Evolutionary conservation across 164 flowering plant species (phyloP), one percentile per base, ranked within the genome.

Genomic region (Kingdonia uniflora): DNA sequence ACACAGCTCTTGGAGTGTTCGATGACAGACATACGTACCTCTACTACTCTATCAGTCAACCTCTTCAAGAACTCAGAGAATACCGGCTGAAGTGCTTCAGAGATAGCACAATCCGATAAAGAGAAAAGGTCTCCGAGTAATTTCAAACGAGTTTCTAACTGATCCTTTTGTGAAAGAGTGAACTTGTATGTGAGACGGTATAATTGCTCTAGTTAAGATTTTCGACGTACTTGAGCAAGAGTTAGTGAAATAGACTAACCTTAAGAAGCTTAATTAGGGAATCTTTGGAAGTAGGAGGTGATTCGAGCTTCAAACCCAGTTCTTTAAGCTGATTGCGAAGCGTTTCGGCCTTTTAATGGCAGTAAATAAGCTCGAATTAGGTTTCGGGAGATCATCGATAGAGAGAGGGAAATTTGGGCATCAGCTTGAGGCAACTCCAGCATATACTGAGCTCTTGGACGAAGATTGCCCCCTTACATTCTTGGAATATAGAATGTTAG

Each of bases 141-240:
- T 47, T 70, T 68, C 51, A 86, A 46, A 49, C 99, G 88, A 59
- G 76, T 71, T 33, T 79, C 87, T 54, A 78, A 58, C 64, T 86
- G 71, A 73, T 94, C 95, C 29, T 80, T 74, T 97, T 92, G 92
- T n/a, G n/a, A n/a, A n/a, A n/a, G n/a, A n/a, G n/a, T n/a, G n/a
- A n/a, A n/a, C n/a, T n/a, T n/a, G n/a, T n/a, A n/a, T n/a, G n/a
- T n/a, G n/a, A n/a, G n/a, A n/a, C n/a, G n/a, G n/a, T n/a, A n/a
- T n/a, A n/a, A n/a, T n/a, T n/a, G n/a, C n/a, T n/a, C n/a, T n/a
- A n/a, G n/a, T n/a, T n/a, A n/a, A n/a, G n/a, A n/a, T n/a, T n/a
- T n/a, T n/a, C n/a, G n/a, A n/a, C n/a, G n/a, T n/a, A n/a, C n/a
- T n/a, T n/a, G n/a, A n/a, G n/a, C n/a, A n/a, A n/a, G n/a, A n/a